Base-by-base conservation (phyloP, 164 flowering plant genomes). In the Stephania yunnanensis region DNA sequence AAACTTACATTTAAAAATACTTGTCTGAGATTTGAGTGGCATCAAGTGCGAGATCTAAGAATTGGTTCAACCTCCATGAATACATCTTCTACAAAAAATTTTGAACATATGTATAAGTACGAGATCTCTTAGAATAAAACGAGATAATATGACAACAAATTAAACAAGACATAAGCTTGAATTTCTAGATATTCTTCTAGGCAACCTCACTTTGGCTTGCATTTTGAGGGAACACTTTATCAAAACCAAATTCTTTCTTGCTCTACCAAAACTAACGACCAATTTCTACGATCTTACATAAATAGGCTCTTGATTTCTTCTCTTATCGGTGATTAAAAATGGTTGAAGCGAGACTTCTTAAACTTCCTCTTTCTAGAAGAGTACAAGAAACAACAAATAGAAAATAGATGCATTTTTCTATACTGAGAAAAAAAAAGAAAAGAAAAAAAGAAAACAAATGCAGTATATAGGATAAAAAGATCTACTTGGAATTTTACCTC, bases 341-440 rank as follows among this genome's bases (percentile, higher is more conserved):
- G 97, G 95, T 45, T 92, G 81, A 79, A 91, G 45, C 97, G 90
- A 79, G n/a, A n/a, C n/a, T n/a, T n/a, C n/a, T n/a, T n/a, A n/a
- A n/a, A n/a, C n/a, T n/a, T n/a, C n/a, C n/a, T n/a, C n/a, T n/a
- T n/a, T n/a, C n/a, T n/a, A n/a, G n/a, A n/a, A n/a, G n/a, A n/a
- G n/a, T n/a, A n/a, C n/a, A n/a, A n/a, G n/a, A n/a, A n/a, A n/a
- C n/a, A n/a, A n/a, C n/a, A n/a, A n/a, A n/a, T n/a, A n/a, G n/a
- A n/a, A n/a, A n/a, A n/a, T n/a, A n/a, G n/a, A n/a, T n/a, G n/a
- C n/a, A n/a, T n/a, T n/a, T n/a, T n/a, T n/a, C n/a, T n/a, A n/a
- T n/a, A n/a, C n/a, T n/a, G n/a, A n/a, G n/a, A n/a, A n/a, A n/a
- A n/a, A n/a, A n/a, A n/a, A n/a, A n/a, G n/a, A n/a, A n/a, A n/a